Evolutionary conservation across 306 rosid genomes (phyloP).

Genomic region (Fagus crenata): DNA sequence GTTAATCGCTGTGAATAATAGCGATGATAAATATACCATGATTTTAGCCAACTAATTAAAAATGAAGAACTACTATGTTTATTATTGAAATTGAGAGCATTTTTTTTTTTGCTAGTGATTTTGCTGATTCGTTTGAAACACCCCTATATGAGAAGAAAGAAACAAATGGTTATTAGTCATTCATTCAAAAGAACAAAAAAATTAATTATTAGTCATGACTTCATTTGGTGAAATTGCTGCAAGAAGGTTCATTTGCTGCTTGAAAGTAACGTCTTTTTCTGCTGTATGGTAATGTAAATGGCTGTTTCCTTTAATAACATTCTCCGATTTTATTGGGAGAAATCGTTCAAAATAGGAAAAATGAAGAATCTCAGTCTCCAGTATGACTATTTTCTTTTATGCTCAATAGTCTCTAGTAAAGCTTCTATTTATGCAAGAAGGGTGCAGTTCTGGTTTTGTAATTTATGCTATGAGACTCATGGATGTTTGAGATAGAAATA

Average conservation of each 20-base stretch:
- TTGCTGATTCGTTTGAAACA: neutral
- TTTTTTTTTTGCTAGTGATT: neutral
- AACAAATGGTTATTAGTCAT: neutral
- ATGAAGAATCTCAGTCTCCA: neutral
- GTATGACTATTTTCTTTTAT: neutral
- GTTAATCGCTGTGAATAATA: neutral
- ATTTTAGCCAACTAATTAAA: neutral
- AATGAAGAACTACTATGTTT: neutral
- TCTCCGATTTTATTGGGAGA: neutral
- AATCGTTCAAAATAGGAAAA: neutral
- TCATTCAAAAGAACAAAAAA: too few species aligned
- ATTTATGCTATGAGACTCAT: neutral
- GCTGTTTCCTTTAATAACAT: neutral
- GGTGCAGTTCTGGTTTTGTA: constrained; percentile 4
- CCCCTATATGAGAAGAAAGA: neutral
- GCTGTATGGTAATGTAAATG: neutral
- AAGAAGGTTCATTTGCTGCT: neutral
- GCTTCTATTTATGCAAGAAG: neutral
- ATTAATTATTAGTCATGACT: neutral
- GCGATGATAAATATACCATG: neutral
- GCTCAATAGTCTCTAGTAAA: too few species aligned
- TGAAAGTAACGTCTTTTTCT: neutral
- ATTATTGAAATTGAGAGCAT: neutral
- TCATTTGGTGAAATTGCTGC: neutral
- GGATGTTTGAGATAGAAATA: neutral